Evolutionary conservation across 2,329 filamentous ascomycete species (phyloP), one percentile per base, ranked within the genome.

Genomic region (Cordyceps fumosorosea): DNA sequence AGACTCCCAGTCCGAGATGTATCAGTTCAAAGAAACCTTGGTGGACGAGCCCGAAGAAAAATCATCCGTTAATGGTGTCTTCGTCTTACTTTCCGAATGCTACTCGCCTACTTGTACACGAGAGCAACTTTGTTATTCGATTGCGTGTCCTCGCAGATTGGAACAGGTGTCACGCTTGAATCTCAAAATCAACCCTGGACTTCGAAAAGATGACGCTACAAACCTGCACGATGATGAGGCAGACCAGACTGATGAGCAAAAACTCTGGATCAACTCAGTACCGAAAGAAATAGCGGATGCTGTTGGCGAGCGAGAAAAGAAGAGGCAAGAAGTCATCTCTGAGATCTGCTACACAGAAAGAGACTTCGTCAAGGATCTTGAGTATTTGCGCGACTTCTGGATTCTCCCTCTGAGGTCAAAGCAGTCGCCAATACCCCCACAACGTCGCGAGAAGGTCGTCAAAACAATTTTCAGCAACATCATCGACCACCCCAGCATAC

Each of bases 191-290:
- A 91, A 93, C 67, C 91, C 92, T 34, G 93, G 93, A 63, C 80
- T 99, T 68, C 91, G 90, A 73, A 84, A 83, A 67, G 81, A 84
- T 56, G 81, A 83, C 52, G 78, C 80, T 24, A 77, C 80, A 16
- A 78, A 78, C 44, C 72, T 83, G 80, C 72, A 95, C 70, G 93
- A 96, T 70, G 92, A 96, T 68, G 91, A 95, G 65, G 80, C 74
- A 48, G 89, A 93, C 63, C 89, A 95, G 69, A 91, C 89, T 37
- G 92, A 97, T 71, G 93, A 98, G 74, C 95, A 98, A 78, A 98
- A 98, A 75, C 83, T 99, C 44, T 99, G 95, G 95, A 99, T 99
- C 76, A 98, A 98, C 74, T 96, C 93, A 16, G 95, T 99, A 42
- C 91, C 93, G 0, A 95, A 96, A 74, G 95, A 98, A 73, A 81